Base-by-base conservation (phyloP, 2,329 filamentous ascomycete species). In the Simplicillium aogashimaense region DNA sequence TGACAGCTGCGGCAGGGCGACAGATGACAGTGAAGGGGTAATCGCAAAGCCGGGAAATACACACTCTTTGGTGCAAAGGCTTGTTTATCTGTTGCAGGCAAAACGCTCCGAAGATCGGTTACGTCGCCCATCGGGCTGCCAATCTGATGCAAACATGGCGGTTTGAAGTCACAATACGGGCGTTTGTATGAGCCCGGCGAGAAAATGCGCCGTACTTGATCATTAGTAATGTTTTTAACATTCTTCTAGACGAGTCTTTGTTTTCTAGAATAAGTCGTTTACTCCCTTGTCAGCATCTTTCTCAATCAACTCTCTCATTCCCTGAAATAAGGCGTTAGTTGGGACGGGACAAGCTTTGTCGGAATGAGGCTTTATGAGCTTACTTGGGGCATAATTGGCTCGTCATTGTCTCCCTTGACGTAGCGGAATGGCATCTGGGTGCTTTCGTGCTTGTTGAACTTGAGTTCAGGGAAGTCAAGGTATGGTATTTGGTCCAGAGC, bases 361-460 rank as follows among this genome's bases (percentile, higher is more conserved):
- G 10, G 18, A 31, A 29, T 8, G 29, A 8, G n/a, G 7, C n/a
- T 3, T 15, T 20, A 7, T 3, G n/a, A 10, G 58, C 72, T 65
- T 63, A 95, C 89, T 67, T 85, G 74, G 16, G 92, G 92, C 88
- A 98, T 95, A 43, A 95, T 80, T 1, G 89, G 86, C 50, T 86
- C 70, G 35, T 84, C 87, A 42, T 85, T 69, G 10, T 76, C 66
- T 38, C 74, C 81, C 56, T 76, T 82, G 38, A 98, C 89, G 57
- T 98, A 98, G 50, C 92, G 86, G 63, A 98, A 98, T 1, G 92
- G 92, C 92, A 98, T 97, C 61, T 95, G 75, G 1, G 89, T 95
- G 59, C 85, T 92, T 65, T 98, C 92, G 55, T 94, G 82, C 57
- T 92, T 81, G 59, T 86, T 86, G 59, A 97, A 83, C 55, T 81